phyloP scores from a whole-genome alignment of 352 stramenopile genomes.

The Phytophthora litchii region DNA sequence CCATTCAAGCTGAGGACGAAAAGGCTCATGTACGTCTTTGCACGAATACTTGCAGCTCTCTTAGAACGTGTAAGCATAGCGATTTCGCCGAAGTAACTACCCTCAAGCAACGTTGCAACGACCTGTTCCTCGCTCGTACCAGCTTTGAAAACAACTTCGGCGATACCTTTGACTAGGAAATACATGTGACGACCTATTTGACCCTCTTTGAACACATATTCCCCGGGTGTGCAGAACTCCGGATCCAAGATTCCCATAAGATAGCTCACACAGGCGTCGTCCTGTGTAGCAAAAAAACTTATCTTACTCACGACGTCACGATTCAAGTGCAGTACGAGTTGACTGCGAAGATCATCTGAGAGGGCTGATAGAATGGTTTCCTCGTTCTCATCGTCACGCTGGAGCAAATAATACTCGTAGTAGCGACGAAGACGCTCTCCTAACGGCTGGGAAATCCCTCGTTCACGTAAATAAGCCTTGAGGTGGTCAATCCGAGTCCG shows the following conservation, averaged over 20 bases:
- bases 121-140: conserved; percentile 57
- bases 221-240: conserved; percentile 77
- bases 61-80: conserved; percentile 85
- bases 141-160: conserved; percentile 75
- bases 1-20: conserved; percentile 79
- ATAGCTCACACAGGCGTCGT: conserved; percentile 83
- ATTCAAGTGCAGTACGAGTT: conserved; percentile 80
- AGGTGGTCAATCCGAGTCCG: conserved; percentile 74
- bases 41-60: conserved; percentile 75
- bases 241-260: conserved; percentile 82
- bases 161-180: conserved; percentile 77
- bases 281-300: conserved; percentile 76
- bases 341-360: conserved; percentile 76
- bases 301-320: conserved; percentile 87
- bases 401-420: conserved; percentile 82
- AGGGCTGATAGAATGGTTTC: conserved; percentile 70
- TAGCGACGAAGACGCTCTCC: conserved; percentile 64
- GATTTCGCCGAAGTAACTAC: conserved; percentile 84
- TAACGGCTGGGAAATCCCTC: conserved; percentile 60
- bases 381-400: conserved; percentile 77
- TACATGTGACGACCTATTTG: conserved; percentile 86
- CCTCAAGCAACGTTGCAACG: conserved; percentile 67
- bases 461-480: conserved; percentile 79
- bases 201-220: conserved; percentile 87
- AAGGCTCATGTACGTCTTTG: conserved; percentile 80